Percentiles rank a stretch among this genome's conserved stretches.
Evolutionary conservation across 306 rosid genomes (phyloP).

Genomic region (Cucurbita argyrosperma): DNA sequence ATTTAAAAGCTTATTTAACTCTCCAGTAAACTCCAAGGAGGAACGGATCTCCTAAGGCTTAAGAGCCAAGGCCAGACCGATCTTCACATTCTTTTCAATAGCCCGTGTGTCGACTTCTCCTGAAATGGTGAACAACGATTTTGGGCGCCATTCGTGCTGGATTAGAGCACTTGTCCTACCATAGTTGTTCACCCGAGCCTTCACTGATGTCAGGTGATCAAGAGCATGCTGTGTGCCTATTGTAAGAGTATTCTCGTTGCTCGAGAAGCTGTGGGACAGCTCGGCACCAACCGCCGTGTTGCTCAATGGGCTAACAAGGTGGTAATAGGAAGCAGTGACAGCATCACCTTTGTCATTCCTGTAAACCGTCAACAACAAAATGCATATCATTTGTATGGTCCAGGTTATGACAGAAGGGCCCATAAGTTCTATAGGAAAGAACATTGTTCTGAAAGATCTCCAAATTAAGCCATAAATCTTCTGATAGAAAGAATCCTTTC

Average conservation of each 20-base stretch:
- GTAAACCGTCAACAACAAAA: conserved; percentile 6
- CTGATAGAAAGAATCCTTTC: neutral
- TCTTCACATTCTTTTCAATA: conserved; percentile 76
- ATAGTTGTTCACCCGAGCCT: conserved; percentile 74
- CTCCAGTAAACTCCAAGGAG: neutral
- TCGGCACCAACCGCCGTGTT: conserved; percentile 90
- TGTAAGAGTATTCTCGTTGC: conserved; percentile 57
- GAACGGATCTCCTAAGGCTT: conserved; percentile 38
- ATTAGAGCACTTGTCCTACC: conserved; percentile 71
- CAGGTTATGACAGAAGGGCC: neutral
- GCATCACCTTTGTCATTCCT: conserved; percentile 75
- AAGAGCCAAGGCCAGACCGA: conserved; percentile 74
- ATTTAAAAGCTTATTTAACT: neutral
- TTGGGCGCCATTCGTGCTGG: conserved; percentile 86
- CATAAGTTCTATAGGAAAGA: neutral
- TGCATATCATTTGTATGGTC: neutral
- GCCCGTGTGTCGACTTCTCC: conserved; percentile 82
- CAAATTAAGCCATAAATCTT: neutral
- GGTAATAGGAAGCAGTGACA: conserved; percentile 71
- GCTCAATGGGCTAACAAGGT: conserved; percentile 59
- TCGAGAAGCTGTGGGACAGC: conserved; percentile 62
- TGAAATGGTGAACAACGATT: conserved; percentile 57
- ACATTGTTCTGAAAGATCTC: neutral
- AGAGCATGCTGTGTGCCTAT: conserved; percentile 80
- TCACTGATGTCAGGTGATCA: conserved; percentile 66